Evolutionary conservation across 805 yeast species (phyloP).

Genomic region (Yarrowia sp.): DNA sequence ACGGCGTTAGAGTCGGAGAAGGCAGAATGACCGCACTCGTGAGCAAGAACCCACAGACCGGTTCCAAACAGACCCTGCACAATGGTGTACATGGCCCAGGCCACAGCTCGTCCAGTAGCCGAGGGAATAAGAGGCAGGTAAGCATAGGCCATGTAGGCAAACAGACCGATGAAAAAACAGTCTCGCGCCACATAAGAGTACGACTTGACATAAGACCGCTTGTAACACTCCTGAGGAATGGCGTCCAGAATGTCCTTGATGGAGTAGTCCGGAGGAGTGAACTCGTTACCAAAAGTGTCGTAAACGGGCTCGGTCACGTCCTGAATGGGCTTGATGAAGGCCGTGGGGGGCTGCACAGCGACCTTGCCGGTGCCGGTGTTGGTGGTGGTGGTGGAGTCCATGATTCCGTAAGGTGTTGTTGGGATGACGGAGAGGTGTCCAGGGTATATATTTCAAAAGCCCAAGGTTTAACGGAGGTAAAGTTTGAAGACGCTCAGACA

Average conservation of each 20-base stretch:
- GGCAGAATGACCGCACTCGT: constrained; percentile 90
- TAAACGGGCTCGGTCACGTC: constrained; percentile 32
- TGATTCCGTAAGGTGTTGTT: background rate
- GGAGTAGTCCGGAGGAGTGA: constrained; percentile 70
- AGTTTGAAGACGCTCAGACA: too few relatives aligned
- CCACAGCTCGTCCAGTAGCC: constrained; percentile 47
- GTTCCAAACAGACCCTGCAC: constrained; percentile 66
- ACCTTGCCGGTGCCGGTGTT: constrained; percentile 24
- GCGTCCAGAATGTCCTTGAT: constrained; percentile 71
- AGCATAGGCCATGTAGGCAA: constrained; percentile 55
- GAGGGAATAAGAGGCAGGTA: constrained; percentile 53
- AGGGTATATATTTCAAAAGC: constrained; percentile 5
- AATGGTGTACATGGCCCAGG: constrained; percentile 58
- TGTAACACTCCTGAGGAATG: constrained; percentile 73
- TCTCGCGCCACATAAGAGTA: constrained; percentile 69
- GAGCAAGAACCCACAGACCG: constrained; percentile 84
- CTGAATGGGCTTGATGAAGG: constrained; percentile 19
- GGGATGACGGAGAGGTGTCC: background rate
- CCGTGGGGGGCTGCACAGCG: constrained; percentile 21
- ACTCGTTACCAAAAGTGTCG: constrained; percentile 63
- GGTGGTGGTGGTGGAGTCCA: constrained; percentile 25
- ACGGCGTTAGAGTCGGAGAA: constrained; percentile 69
- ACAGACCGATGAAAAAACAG: constrained; percentile 44
- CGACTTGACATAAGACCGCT: constrained; percentile 55
- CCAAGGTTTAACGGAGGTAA: too few relatives aligned